These are phyloP conservation scores for Datisca glomerata DNA, from an alignment of 306 rosid species.

Conservation along the genomic window DNA sequence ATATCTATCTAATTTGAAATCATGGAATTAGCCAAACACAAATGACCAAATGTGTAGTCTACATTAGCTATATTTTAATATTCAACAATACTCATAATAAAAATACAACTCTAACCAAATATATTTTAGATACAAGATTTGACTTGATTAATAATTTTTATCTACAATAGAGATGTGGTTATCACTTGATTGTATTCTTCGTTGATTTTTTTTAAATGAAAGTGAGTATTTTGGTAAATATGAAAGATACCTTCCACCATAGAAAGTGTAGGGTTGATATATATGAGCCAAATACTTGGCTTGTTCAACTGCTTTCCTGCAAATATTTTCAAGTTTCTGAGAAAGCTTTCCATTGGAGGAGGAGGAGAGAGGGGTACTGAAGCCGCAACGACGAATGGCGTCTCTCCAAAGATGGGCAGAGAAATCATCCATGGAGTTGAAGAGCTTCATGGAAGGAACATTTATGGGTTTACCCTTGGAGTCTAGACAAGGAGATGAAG, in stretches of 20 bases:
- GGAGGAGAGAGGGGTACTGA: slow-evolving; percentile 32
- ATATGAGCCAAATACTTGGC: slow-evolving; percentile 80
- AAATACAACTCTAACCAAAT: too few species aligned
- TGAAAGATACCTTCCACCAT: slow-evolving; percentile 95
- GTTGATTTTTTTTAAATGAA: too few species aligned
- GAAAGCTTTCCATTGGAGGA: slow-evolving; percentile 40
- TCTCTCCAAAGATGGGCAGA: slow-evolving; percentile 72
- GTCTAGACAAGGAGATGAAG: slow-evolving; percentile 57
- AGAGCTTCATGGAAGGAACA: slow-evolving; percentile 72
- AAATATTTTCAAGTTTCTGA: slow-evolving; percentile 49
- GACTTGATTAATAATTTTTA: too few species aligned
- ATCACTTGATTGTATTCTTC: too few species aligned
- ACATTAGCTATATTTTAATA: too few species aligned
- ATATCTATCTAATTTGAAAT: too few species aligned
- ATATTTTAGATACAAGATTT: too few species aligned
- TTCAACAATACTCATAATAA: too few species aligned
- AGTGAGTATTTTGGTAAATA: too few species aligned
- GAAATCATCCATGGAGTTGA: slow-evolving; percentile 73
- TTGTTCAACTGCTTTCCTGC: slow-evolving; percentile 81
- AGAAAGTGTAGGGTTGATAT: slow-evolving; percentile 84
- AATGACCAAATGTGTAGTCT: too few species aligned
- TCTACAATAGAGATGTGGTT: too few species aligned
- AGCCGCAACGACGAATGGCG: slow-evolving; percentile 42
- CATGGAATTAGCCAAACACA: too few species aligned
- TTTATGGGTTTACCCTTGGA: slow-evolving; percentile 63